Conservation (phyloP, 805 yeast species). For the Wickerhamiella azyma region DNA sequence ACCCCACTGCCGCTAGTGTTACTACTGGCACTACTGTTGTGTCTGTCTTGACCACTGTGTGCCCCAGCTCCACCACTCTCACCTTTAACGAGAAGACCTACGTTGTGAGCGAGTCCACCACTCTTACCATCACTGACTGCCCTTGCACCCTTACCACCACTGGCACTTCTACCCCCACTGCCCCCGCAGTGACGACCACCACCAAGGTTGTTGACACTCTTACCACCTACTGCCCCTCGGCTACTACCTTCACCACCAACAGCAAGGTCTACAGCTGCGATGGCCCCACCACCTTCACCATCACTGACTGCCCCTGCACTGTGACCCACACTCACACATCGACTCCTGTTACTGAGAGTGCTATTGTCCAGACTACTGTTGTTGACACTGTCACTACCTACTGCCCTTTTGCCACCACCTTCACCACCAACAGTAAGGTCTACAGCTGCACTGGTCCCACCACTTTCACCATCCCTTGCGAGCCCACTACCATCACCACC, state of each 20-base stretch:
- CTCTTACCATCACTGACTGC: slow-evolving; percentile 1
- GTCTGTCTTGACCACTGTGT: not conserved
- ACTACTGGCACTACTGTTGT: not conserved
- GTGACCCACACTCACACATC: not conserved
- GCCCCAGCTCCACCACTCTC: not conserved
- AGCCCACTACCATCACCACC: slow-evolving; percentile 21
- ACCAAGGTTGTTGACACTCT: not conserved
- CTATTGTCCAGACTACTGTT: too few species aligned
- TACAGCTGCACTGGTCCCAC: slow-evolving; percentile 5
- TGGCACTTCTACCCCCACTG: not conserved
- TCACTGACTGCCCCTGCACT: slow-evolving; percentile 2
- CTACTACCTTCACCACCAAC: slow-evolving; percentile 2
- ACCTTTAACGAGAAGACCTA: not conserved
- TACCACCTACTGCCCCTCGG: not conserved
- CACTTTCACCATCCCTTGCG: slow-evolving; percentile 3
- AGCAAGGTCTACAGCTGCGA: slow-evolving; percentile 5
- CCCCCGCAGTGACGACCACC: not conserved
- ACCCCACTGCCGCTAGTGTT: slow-evolving; percentile 45
- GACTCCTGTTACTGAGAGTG: slow-evolving; percentile 7
- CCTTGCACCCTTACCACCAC: not conserved
- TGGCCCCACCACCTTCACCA: slow-evolving; percentile 15
- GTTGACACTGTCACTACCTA: too few species aligned
- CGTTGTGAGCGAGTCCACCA: not conserved
- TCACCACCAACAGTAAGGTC: slow-evolving; percentile 7
- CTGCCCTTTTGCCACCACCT: slow-evolving; percentile 10